Base-by-base conservation (phyloP, 148 eudicot species). In the Mesembryanthemum crystallinum region DNA sequence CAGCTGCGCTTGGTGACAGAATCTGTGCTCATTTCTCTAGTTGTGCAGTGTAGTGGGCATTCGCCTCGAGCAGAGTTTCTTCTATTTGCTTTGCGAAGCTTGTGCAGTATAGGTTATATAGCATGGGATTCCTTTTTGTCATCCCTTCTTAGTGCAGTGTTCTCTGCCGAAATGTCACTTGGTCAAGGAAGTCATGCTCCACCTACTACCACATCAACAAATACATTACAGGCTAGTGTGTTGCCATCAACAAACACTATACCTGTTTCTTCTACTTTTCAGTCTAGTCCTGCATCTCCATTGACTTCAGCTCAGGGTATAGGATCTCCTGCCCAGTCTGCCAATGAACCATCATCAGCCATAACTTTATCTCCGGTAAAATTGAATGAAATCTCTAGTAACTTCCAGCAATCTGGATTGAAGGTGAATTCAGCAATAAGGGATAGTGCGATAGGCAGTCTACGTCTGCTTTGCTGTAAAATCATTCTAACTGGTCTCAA, bases 21-120 rank as follows among this genome's bases (percentile, higher is more conserved):
- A 85, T 88, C 94, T 60, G 94, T 92, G 79, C 83, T 92, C 23
- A 89, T 90, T 69, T 84, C 96, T 83, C 85, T 92, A 80, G 93
- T 90, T 81, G 81, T 92, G 78, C 92, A 92, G 75, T 95, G 96
- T 78, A 90, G 94, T 74, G 77, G 83, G 72, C 99, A 95, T 84
- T 87, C 94, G 47, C 96, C 96, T 69, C 83, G 93, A 72, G 99
- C 97, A n/a, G 97, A 95, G 37, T 95, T 95, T 84, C 84, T 95
- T 71, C 85, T 90, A 49, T 95, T 90, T 89, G 92, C 96, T 72
- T 75, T 95, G 52, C 87, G 91, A 80, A 90, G 89, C 83, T 82
- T 95, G 84, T 89, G 85, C 77, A 85, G 78, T 75, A 86, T 89
- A 76, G 90, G 88, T 63, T 87, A 77, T 84, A 87, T 95, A 81